Conservation (phyloP, 305 asterid species). For the Solanum hybrid region DNA sequence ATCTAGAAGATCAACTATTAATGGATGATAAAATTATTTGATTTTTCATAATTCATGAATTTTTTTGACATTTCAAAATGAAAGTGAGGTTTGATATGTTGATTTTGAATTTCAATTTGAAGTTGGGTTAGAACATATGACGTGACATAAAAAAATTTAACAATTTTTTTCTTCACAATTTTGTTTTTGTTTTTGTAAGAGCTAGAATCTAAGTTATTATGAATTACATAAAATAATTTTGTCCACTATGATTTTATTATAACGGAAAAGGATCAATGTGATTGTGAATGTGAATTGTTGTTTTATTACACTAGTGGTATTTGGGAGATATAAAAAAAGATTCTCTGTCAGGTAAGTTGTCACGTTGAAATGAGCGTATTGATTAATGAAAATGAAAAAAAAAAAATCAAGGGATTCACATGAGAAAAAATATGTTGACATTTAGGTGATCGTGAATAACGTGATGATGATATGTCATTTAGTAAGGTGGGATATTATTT, state of each 20-base stretch:
- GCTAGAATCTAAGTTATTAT: too few species aligned
- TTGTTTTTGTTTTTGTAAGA: too few species aligned
- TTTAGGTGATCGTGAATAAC: not conserved
- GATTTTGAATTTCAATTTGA: not conserved
- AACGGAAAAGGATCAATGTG: not conserved
- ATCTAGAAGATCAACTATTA: not conserved
- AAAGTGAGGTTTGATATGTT: not conserved
- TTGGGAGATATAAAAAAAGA: rapidly evolving
- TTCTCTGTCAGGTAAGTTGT: not conserved
- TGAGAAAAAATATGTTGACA: not conserved
- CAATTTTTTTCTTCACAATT: not conserved
- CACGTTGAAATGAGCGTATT: not conserved
- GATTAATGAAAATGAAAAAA: not conserved
- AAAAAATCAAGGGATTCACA: not conserved
- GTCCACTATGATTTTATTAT: not conserved
- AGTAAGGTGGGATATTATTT: not conserved
- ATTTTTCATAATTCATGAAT: too few species aligned
- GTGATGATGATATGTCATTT: not conserved
- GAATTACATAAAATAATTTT: too few species aligned
- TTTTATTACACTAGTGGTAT: not conserved
- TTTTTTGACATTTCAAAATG: not conserved
- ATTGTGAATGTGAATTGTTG: not conserved
- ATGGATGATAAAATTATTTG: not conserved
- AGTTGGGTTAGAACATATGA: not conserved
- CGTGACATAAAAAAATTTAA: rapidly evolving